Evolutionary conservation across 208 protist species (phyloP).

Genomic region (Novymonas esmeraldas): DNA sequence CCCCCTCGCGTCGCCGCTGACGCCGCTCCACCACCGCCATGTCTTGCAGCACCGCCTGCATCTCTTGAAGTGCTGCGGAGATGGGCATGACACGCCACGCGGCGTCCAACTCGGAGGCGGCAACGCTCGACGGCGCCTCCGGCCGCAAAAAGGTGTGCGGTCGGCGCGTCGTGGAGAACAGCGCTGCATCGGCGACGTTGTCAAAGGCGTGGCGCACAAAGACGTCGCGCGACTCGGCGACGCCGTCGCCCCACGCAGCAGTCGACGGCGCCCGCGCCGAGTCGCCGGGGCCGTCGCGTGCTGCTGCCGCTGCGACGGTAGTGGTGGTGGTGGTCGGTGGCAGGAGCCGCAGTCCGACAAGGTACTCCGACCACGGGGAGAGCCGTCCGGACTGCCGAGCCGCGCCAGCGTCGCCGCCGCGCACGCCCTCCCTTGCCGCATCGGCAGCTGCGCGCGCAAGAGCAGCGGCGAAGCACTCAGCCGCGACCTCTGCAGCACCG

Average conservation of each 20-base stretch:
- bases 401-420: neutral
- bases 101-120: neutral
- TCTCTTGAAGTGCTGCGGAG: neutral
- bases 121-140: neutral
- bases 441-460: neutral
- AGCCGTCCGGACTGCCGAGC: neutral
- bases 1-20: neutral
- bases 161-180: conserved; percentile 14
- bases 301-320: neutral
- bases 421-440: neutral
- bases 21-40: conserved; percentile 8
- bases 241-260: neutral
- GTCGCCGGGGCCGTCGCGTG: neutral
- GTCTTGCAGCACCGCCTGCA: conserved; percentile 12
- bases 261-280: neutral
- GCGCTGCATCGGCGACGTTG: conserved; percentile 20
- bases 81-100: conserved; percentile 15
- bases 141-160: conserved; percentile 13
- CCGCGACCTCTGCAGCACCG: too few relatives aligned
- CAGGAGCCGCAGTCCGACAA: conserved; percentile 15
- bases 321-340: neutral
- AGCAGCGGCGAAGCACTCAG: neutral
- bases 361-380: conserved; percentile 27
- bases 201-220: conserved; percentile 25
- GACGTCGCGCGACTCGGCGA: neutral